These are phyloP conservation scores for Metschnikowia rubicola DNA, from an alignment of 805 yeast species.

Conservation along the genomic window DNA sequence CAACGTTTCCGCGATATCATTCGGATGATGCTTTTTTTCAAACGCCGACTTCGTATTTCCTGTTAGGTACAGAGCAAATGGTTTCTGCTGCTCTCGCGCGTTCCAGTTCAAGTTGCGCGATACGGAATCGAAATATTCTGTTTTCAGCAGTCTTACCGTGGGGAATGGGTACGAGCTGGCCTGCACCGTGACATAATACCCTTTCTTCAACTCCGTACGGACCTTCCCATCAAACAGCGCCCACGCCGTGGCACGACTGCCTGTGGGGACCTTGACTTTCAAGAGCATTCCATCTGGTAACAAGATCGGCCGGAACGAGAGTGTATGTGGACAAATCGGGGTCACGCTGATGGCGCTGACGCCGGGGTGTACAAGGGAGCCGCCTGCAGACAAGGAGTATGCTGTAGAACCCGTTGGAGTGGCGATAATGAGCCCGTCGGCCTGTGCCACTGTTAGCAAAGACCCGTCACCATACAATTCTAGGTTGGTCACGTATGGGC, in stretches of 20 bases:
- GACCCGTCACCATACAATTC: conserved; percentile 88
- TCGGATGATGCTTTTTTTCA: conserved; percentile 25
- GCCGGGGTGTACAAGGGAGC: conserved; percentile 90
- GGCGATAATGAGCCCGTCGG: conserved; percentile 88
- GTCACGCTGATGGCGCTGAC: conserved; percentile 90
- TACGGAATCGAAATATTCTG: conserved; percentile 81
- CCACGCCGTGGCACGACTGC: conserved; percentile 91
- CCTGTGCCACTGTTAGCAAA: conserved; percentile 83
- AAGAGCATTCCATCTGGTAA: conserved; percentile 90
- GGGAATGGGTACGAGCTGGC: conserved; percentile 95
- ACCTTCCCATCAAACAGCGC: conserved; percentile 94
- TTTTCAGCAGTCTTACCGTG: conserved; percentile 70
- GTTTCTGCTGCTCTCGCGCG: conserved; percentile 81
- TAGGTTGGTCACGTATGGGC: conserved; percentile 85
- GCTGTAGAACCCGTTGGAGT: conserved; percentile 98
- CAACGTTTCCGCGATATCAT: conserved; percentile 11
- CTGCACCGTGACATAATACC: conserved; percentile 79
- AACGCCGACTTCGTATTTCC: conserved; percentile 42
- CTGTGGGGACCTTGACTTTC: conserved; percentile 72
- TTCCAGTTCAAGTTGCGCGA: conserved; percentile 92
- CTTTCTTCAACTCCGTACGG: conserved; percentile 73
- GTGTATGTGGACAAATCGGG: conserved; percentile 94
- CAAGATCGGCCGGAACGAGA: conserved; percentile 87
- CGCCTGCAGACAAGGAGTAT: conserved; percentile 92
- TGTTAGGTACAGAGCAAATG: conserved; percentile 61